A percentile compares a stretch with the other conserved stretches of the same genome.
phyloP scores from a whole-genome alignment of 345 rosid genomes.

The Melaleuca quinquenervia region DNA sequence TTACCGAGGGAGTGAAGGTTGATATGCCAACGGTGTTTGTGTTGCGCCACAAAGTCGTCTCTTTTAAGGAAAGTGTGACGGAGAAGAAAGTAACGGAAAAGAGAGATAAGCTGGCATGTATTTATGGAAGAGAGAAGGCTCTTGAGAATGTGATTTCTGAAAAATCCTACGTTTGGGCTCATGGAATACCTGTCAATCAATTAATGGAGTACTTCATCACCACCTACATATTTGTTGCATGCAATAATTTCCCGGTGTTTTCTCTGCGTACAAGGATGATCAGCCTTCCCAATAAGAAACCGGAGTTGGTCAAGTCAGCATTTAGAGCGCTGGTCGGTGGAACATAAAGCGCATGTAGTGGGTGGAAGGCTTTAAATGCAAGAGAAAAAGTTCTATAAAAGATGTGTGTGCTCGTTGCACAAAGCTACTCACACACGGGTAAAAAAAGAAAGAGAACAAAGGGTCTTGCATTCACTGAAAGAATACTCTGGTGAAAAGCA shows the following conservation, averaged over 20 bases:
- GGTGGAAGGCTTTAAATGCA: background rate
- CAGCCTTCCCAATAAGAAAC: too few species aligned
- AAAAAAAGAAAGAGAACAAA: background rate
- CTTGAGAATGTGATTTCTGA: background rate
- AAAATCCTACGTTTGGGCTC: background rate
- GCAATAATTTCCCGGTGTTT: background rate
- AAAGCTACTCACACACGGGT: too few species aligned
- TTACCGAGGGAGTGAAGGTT: background rate
- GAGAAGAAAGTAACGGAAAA: background rate
- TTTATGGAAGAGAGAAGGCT: background rate
- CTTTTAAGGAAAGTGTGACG: background rate
- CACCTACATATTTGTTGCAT: background rate
- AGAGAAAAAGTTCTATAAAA: background rate
- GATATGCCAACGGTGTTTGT: background rate
- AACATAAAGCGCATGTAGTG: rapidly evolving
- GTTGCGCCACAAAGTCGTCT: background rate
- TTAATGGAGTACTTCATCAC: background rate
- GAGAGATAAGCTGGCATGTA: background rate
- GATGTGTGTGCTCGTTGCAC: background rate
- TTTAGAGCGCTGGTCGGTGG: too few species aligned
- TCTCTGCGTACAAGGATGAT: too few species aligned
- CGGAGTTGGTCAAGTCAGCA: too few species aligned
- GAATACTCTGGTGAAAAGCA: background rate
- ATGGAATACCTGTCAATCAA: too few species aligned
- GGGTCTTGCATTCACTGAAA: background rate